Evolutionary conservation across 805 yeast genomes (phyloP), one percentile per base, ranked within the genome.

Genomic region (Barnettozyma wickerhamii): DNA sequence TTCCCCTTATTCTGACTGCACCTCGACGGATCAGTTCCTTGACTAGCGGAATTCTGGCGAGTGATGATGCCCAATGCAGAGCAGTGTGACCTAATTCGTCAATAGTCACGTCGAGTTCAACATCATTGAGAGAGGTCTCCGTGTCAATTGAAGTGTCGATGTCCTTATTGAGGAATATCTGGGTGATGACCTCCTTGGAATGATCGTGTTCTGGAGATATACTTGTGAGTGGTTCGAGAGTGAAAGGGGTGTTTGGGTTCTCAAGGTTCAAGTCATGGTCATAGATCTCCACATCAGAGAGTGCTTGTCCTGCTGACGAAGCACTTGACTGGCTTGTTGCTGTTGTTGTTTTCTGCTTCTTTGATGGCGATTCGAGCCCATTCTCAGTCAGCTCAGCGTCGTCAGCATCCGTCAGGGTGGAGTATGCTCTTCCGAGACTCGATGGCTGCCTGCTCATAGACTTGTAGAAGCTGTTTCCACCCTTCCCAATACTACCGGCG

Each of bases 41-140:
- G 4, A 88, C 91, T 38, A 90, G 69, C 3, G 78, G 66, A 2
- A 81, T 63, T 43, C 87, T 78, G 0, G 95, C 98, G 59, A 93
- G 72, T 0, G 97, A 86, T 13, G 97, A 81, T 4, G 97, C 95
- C 95, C 98, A 86, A 62, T 93, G 99, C 42, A 93, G 70, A 0
- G 96, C 88, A 0, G 96, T 84, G 57, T 93, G 93, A 1, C 98
- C 97, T 43, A 83, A 78, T 51, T 86, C 95, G 62, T 95, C 99
- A 33, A 95, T 85, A 1, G 96, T 81, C 26, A 88, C 86, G 55
- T 88, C 93, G 37, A 90, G 69, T 44, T 78, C 74, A 28, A 86
- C 68, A 30, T 69, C 50, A 7, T 42, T 38, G 5, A 53, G 37
- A 0, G 41, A 45, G 6, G 42, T 27, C 24, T 61, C 62, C 18